Conservation (phyloP, 768 basidiomycete genomes). For the Mycena vitilis region DNA sequence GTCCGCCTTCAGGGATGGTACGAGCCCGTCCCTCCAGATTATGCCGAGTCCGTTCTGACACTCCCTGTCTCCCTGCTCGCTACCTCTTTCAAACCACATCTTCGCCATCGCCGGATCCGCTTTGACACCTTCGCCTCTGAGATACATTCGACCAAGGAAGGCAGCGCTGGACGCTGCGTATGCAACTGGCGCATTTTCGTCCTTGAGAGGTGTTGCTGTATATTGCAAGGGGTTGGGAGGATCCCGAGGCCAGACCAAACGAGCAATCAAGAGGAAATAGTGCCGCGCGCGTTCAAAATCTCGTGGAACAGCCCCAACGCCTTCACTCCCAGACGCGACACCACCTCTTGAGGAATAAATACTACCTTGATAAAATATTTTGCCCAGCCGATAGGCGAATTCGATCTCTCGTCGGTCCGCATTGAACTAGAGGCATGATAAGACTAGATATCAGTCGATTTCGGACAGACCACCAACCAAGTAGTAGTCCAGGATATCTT, state of each 20-base stretch:
- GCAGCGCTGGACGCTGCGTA: slow-evolving; percentile 86
- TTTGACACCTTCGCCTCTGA: slow-evolving; percentile 93
- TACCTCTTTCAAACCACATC: slow-evolving; percentile 95
- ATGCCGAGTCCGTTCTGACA: slow-evolving; percentile 92
- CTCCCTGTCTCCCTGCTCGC: slow-evolving; percentile 84
- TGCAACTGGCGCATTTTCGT: slow-evolving; percentile 61
- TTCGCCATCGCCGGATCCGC: slow-evolving; percentile 80
- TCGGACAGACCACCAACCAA: slow-evolving; percentile 59
- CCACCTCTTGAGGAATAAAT: slow-evolving; percentile 87
- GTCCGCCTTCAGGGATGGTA: slow-evolving; percentile 74
- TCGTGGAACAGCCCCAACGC: slow-evolving; percentile 88
- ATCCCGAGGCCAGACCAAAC: slow-evolving; percentile 90
- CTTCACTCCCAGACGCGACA: slow-evolving; percentile 87
- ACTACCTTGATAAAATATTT: slow-evolving; percentile 96
- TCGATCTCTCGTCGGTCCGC: slow-evolving; percentile 91
- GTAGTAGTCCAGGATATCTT: slow-evolving; percentile 93
- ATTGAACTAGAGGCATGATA: slow-evolving; percentile 74
- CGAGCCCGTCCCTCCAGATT: slow-evolving; percentile 90
- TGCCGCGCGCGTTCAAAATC: slow-evolving; percentile 80
- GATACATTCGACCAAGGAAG: slow-evolving; percentile 92
- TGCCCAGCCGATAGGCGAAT: slow-evolving; percentile 93
- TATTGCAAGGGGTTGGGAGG: slow-evolving; percentile 65
- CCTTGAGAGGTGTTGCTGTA: slow-evolving; percentile 56
- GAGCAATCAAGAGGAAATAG: slow-evolving; percentile 89
- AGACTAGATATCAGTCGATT: background rate